A percentile compares a stretch with the other conserved stretches of the same genome.
These are phyloP conservation scores for Tuber magnatum DNA, from an alignment of 495 filamentous ascomycete genomes.

Conservation along the genomic window DNA sequence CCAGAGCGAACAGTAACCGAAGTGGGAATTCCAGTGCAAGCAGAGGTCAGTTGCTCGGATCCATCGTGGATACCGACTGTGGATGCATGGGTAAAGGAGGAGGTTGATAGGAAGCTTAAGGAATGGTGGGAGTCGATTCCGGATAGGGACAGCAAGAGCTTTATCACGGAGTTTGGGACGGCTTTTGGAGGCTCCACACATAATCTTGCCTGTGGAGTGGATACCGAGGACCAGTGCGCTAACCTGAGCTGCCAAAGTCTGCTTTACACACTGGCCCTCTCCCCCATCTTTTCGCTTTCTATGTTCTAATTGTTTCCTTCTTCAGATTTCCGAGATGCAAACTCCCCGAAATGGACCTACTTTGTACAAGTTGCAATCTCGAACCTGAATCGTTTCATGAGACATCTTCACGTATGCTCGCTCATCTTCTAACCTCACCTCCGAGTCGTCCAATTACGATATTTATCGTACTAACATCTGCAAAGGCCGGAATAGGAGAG, in stretches of 20 bases:
- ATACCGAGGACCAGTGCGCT: background rate
- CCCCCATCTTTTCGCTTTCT: background rate
- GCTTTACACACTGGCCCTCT: background rate
- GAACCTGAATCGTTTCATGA: constrained; percentile 1
- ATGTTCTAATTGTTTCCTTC: background rate
- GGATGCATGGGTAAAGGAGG: background rate
- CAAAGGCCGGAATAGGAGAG: background rate
- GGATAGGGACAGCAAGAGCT: background rate
- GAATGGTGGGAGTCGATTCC: background rate
- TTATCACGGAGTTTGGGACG: background rate
- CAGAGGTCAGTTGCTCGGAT: background rate
- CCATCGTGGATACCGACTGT: background rate
- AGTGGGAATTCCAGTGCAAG: background rate
- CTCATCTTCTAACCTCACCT: background rate
- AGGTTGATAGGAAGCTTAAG: background rate
- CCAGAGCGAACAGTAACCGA: no score
- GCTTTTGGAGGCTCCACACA: background rate
- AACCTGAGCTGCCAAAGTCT: background rate
- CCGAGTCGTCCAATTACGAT: background rate
- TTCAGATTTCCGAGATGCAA: background rate
- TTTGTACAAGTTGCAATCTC: background rate
- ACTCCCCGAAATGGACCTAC: background rate
- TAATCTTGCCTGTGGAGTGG: background rate
- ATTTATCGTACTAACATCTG: background rate
- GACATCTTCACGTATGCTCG: background rate